Conservation (phyloP, 106 monocot species). For the Platanthera zijinensis region DNA sequence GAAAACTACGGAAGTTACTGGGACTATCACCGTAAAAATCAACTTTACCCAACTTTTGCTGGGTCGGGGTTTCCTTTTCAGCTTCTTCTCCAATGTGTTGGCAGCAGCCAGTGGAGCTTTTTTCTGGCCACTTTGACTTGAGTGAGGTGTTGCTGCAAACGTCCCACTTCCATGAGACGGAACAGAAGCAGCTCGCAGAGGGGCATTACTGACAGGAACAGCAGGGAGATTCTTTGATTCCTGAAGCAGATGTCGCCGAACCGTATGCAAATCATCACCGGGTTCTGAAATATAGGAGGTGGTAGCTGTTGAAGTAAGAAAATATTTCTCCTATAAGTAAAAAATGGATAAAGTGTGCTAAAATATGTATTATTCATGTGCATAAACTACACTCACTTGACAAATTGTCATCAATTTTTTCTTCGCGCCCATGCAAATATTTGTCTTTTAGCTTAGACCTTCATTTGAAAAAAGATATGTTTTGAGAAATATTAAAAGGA, state of each 20-base stretch:
- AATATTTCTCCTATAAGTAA: background rate
- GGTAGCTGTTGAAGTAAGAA: background rate
- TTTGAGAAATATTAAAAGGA: background rate
- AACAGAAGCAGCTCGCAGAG: conserved; percentile 20
- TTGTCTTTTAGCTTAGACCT: conserved; percentile 17
- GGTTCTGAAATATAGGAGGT: conserved; percentile 19
- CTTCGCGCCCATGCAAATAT: background rate
- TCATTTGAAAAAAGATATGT: background rate
- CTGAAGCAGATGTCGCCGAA: conserved; percentile 45
- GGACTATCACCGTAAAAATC: conserved; percentile 14
- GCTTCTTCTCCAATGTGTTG: background rate
- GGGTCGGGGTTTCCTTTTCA: background rate
- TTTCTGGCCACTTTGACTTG: conserved; percentile 1
- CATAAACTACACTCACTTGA: conserved; percentile 8
- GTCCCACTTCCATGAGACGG: conserved; percentile 71
- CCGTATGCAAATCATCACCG: conserved; percentile 16
- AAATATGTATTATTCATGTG: background rate
- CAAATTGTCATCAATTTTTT: conserved; percentile 12
- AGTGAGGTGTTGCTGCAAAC: conserved; percentile 45
- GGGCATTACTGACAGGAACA: conserved; percentile 12
- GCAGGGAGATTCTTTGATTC: conserved; percentile 67
- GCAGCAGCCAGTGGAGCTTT: no score
- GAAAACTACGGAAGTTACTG: conserved; percentile 6
- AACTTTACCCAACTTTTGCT: conserved; percentile 1
- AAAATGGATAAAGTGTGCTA: background rate